A percentile compares a stretch with the other conserved stretches of the same genome.
Evolutionary conservation across 768 basidiomycete genomes (phyloP).

Genomic region (Tephrocybe sp.): DNA sequence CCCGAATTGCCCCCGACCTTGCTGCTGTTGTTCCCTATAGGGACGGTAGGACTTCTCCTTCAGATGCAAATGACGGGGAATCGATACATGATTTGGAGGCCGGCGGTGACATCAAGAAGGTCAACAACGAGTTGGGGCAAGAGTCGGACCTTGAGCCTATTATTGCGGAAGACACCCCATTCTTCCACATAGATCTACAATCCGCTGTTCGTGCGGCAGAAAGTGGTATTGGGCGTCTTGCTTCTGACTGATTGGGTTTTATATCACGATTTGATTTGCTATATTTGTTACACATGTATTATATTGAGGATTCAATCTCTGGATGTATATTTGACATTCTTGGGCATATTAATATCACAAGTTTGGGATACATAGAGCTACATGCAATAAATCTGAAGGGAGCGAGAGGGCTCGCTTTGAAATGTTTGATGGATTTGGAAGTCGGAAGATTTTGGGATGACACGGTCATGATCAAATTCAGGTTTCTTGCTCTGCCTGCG

Average conservation of each 20-base stretch:
- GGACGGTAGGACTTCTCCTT: slow-evolving; percentile 34
- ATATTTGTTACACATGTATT: slow-evolving; percentile 7
- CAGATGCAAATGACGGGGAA: slow-evolving; percentile 23
- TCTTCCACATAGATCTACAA: slow-evolving; percentile 89
- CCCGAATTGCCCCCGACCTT: slow-evolving; percentile 55
- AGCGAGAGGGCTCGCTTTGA: no score
- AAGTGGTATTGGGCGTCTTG: slow-evolving; percentile 29
- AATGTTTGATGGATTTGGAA: no score
- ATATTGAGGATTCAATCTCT: slow-evolving; percentile 7
- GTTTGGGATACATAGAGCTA: no score
- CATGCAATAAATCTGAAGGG: no score
- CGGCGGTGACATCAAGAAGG: slow-evolving; percentile 34
- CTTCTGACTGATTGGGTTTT: neutral
- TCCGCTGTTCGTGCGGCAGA: slow-evolving; percentile 74
- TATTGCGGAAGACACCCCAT: slow-evolving; percentile 62
- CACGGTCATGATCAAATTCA: slow-evolving; percentile 14
- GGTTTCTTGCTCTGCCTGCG: slow-evolving; percentile 7
- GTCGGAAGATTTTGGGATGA: no score
- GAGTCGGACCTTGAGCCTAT: slow-evolving; percentile 36
- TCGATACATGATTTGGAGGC: slow-evolving; percentile 32
- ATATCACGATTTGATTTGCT: neutral
- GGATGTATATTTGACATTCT: no score
- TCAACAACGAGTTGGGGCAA: slow-evolving; percentile 9
- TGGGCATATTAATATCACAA: no score
- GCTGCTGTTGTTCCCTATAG: slow-evolving; percentile 76